These are phyloP conservation scores for Cercospora berteroae DNA, from an alignment of 2,329 filamentous ascomycete species.

Conservation along the genomic window DNA sequence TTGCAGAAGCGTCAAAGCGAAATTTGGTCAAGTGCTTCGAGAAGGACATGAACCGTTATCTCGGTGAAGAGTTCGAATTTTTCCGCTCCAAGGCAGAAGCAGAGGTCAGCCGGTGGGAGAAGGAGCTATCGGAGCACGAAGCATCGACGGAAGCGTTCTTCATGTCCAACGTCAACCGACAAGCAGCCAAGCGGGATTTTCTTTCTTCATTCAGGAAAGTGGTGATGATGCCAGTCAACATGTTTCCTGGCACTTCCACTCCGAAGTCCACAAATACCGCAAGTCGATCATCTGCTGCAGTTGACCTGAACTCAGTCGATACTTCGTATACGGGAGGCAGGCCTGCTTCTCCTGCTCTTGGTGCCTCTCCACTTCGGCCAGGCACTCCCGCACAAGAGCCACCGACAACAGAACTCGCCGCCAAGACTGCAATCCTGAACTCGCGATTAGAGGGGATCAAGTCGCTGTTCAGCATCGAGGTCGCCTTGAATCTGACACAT, in stretches of 20 bases:
- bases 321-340: slow-evolving; percentile 25
- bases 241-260: slow-evolving; percentile 58
- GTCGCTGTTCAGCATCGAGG: slow-evolving; percentile 92
- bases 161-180: slow-evolving; percentile 91
- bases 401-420: slow-evolving; percentile 86
- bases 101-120: slow-evolving; percentile 84
- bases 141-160: slow-evolving; percentile 88
- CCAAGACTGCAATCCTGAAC: slow-evolving; percentile 97
- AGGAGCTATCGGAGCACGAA: slow-evolving; percentile 85
- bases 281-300: slow-evolving; percentile 16
- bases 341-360: slow-evolving; percentile 32
- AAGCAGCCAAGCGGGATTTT: slow-evolving; percentile 95
- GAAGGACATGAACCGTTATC: slow-evolving; percentile 87
- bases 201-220: slow-evolving; percentile 96
- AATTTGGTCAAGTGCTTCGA: slow-evolving; percentile 76
- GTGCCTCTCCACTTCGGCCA: slow-evolving; percentile 28
- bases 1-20: slow-evolving; percentile 63
- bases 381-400: slow-evolving; percentile 55
- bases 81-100: slow-evolving; percentile 75
- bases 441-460: slow-evolving; percentile 91
- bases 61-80: slow-evolving; percentile 84
- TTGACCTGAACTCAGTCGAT: slow-evolving; percentile 32
- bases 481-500: slow-evolving; percentile 86
- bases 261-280: slow-evolving; percentile 37
- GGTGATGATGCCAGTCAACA: slow-evolving; percentile 97